phyloP scores from a whole-genome alignment of 495 filamentous ascomycete genomes.

The Trichoderma orchidacearum region DNA sequence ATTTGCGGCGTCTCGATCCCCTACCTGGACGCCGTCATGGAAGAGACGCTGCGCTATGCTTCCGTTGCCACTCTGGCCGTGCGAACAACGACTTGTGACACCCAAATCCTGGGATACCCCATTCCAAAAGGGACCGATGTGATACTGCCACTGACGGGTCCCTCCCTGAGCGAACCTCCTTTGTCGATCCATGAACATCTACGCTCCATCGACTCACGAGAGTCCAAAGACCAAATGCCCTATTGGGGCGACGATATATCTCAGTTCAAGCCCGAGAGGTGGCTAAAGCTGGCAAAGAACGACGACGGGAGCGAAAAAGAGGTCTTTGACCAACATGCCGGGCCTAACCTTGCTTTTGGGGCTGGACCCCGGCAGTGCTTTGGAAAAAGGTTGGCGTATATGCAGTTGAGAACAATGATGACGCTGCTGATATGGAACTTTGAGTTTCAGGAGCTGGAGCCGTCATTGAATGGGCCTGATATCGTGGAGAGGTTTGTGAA shows the following conservation, averaged over 20 bases:
- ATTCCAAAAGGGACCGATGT: slow-evolving; percentile 22
- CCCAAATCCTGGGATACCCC: slow-evolving; percentile 13
- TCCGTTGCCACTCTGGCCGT: slow-evolving; percentile 3
- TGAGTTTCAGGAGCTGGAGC: slow-evolving; percentile 11
- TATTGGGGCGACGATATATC: slow-evolving; percentile 11
- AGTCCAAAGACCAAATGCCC: slow-evolving; percentile 3
- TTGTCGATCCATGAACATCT: slow-evolving; percentile 3
- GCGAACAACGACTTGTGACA: slow-evolving; percentile 15
- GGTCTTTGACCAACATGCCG: slow-evolving; percentile 15
- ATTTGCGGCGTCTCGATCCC: slow-evolving; percentile 12
- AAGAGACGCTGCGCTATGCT: slow-evolving; percentile 19
- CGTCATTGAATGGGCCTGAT: slow-evolving; percentile 2
- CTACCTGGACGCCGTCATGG: slow-evolving; percentile 23
- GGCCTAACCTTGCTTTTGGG: slow-evolving; percentile 17
- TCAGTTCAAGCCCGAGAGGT: slow-evolving; percentile 17
- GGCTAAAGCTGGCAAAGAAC: slow-evolving; percentile 9
- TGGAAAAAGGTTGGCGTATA: slow-evolving; percentile 18
- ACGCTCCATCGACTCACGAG: slow-evolving; percentile 6
- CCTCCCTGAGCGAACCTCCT: slow-evolving; percentile 5
- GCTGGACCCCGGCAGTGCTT: slow-evolving; percentile 20
- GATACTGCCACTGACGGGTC: slow-evolving; percentile 11
- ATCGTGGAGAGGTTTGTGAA: slow-evolving; percentile 1
- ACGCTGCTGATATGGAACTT: slow-evolving; percentile 23
- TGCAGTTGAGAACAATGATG: slow-evolving; percentile 17
- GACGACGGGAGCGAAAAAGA: slow-evolving; percentile 6